Evolutionary conservation across 2,329 filamentous ascomycete genomes (phyloP), one percentile per base, ranked within the genome.

Genomic region (Huntiella bhutanensis): DNA sequence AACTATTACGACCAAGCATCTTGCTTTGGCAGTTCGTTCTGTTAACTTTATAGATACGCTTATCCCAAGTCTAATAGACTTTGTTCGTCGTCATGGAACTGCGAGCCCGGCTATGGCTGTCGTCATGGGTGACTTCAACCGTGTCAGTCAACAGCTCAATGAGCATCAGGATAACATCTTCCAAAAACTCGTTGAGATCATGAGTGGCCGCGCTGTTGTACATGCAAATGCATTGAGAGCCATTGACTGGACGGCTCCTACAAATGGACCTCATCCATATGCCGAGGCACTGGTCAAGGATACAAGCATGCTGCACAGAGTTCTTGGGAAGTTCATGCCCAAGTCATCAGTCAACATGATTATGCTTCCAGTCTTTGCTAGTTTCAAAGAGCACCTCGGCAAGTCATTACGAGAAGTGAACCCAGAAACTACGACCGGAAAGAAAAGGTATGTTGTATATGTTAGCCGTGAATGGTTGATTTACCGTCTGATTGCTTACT

Each of bases 1-100:
- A 59, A 95, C 95, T 56, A 98, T 98, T 59, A 94, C 84, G 0
- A 94, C 91, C 0, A 91, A 91, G 55, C 88, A 98, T 62, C 72
- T 98, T 1, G 87, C 91, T 0, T 75, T 96, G 13, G 87, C 91
- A 2, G 87, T 82, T 0, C 88, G 95, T 60, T 82, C 87, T 0
- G 64, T 96, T 15, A 80, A 81, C 39, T 95, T 98, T 59, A 77
- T 93, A 40, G 82, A 87, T 17, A 77, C 84, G 0, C 67, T 96
- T 1, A 79, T 94, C 4, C 88, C 91, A 0, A 87, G 96, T 57
- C 72, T 95, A 22, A 77, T 88, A 39, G 91, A 96, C 62, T 94
- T 92, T 54, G 77, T 92, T 16, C 80, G 91, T 8, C 77, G 91
- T 2, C 83, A 93, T 55, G 40, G 15, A 8, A 22, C 15, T 12